Evolutionary conservation across 306 rosid genomes (phyloP), one percentile per base, ranked within the genome.

Genomic region (Rosa chinensis): DNA sequence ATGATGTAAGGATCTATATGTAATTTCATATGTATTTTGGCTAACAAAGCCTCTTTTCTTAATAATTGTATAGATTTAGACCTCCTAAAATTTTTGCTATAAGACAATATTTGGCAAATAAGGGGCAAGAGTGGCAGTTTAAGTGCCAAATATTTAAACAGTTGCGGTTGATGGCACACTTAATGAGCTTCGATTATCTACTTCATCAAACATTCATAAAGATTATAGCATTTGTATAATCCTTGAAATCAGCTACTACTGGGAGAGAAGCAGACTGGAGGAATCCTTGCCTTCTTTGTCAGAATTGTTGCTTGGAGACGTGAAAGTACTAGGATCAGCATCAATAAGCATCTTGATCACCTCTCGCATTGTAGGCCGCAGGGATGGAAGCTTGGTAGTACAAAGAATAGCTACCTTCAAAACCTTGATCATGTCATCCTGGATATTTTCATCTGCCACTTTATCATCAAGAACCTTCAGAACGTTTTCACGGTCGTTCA

Each of bases 321-420:
- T 81, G 55, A 75, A 74, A 73, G 79, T 76, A 81, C 80, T 75
- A 77, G 93, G 92, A 63, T 93, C 89, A 47, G 93, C 94, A 83
- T 89, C 98, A 12, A 53, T 17, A 7, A 96, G 96, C 97, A 88
- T 93, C 78, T 93, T 96, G 68, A 90, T 89, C 52, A 92, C 97
- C 64, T 90, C 98, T 82, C 99, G 89, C 99, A 93, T 96, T 7
- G 94, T 79, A 52, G 99, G 98, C 55, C 99, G 98, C 67, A 90
- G 73, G 14, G 94, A 79, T 2, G 98, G 99, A 79, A 93, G 96
- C 88, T 89, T 96, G 58, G 79, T 83, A 25, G 93, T 89, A 83
- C 99, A 96, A 68, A 88, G 83, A 32, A 93, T 75, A 12, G 92
- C 99, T 70, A 91, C 78, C 91, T 89, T 96, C 90, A 96, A 81